Percentiles rank a stretch among this genome's conserved stretches.
phyloP scores from a whole-genome alignment of 257 asterid genomes.

The Nicotiana sylvestris region DNA sequence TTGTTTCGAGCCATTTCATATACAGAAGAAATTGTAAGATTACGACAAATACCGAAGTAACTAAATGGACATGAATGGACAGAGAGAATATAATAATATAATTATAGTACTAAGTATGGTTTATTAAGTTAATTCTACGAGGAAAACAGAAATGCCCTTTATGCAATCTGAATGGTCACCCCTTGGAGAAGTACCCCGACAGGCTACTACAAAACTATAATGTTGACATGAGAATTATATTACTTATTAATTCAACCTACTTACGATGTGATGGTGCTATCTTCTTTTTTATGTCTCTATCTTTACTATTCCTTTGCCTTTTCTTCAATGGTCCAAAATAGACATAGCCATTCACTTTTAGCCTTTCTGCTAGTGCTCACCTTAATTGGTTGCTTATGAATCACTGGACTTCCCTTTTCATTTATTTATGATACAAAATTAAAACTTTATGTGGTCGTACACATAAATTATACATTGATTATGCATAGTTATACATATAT shows the following conservation, averaged over 20 bases:
- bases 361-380: conserved; percentile 39
- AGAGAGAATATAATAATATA: neutral
- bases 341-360: conserved; percentile 26
- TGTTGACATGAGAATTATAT: conserved; percentile 34
- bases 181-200: neutral
- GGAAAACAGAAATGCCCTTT: conserved; percentile 33
- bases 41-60: neutral
- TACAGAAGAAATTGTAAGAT: neutral
- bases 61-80: neutral
- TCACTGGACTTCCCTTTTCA: conserved; percentile 7
- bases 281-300: neutral
- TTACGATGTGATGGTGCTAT: conserved; percentile 12
- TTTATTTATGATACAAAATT: no score
- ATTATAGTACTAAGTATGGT: neutral
- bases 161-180: conserved; percentile 49
- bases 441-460: no score
- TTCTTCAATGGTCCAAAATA: conserved; percentile 45
- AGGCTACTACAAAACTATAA: neutral
- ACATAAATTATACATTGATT: no score
- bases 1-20: neutral
- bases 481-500: neutral
- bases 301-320: conserved; percentile 1
- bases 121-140: neutral
- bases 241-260: conserved; percentile 8
- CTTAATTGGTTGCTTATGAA: conserved; percentile 29